Base-by-base conservation (phyloP, 768 basidiomycete genomes). In the Mycena floridula region DNA sequence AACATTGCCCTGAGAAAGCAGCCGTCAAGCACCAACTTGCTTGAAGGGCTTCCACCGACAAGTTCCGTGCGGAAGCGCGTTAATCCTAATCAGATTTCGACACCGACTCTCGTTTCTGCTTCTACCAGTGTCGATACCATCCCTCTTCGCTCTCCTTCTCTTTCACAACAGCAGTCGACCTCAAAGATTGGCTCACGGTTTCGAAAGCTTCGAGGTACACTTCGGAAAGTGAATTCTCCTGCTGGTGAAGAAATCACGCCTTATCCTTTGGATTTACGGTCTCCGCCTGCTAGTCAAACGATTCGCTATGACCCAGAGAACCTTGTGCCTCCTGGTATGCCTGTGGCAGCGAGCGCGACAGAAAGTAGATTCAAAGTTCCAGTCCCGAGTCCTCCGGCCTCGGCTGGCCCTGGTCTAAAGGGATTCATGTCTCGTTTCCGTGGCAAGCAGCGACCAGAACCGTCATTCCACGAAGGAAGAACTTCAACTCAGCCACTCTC, bases 341-440 rank as follows among this genome's bases (percentile, higher is more conserved):
- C 54, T 37, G 49, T 67, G 5, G 53, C 67, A 9, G 76, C 74
- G 50, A 68, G 78, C 7, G 72, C 70, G 3, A 84, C 86, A 40
- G 53, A 66, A 15, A 65, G 62, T 20, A 70, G 77, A 51, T 72
- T 75, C 48, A 84, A 79, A 57, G 69, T 76, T 3, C 62, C 77
- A 16, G 60, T 76, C 24, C 62, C 77, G 2, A 78, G 74, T 48
- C 82, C 84, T n/a, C 80, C 84, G 52, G 76, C 85, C 3, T 79
- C 82, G 18, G 76, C 84, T 22, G 72, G 81, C 16, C 88, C 88
- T 25, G 82, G 86, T 18, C 56, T 90, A 21, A 86, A 79, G 60
- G 82, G 87, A 12, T 82, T 91, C 61, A 89, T 91, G 77, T 77
- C 86, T 23, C 79, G 85, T 24, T 86, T 90, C 59, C 74, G 85